Evolutionary conservation across 2,329 filamentous ascomycete genomes (phyloP), one percentile per base, ranked within the genome.

Genomic region (Ampelomyces quisqualis): DNA sequence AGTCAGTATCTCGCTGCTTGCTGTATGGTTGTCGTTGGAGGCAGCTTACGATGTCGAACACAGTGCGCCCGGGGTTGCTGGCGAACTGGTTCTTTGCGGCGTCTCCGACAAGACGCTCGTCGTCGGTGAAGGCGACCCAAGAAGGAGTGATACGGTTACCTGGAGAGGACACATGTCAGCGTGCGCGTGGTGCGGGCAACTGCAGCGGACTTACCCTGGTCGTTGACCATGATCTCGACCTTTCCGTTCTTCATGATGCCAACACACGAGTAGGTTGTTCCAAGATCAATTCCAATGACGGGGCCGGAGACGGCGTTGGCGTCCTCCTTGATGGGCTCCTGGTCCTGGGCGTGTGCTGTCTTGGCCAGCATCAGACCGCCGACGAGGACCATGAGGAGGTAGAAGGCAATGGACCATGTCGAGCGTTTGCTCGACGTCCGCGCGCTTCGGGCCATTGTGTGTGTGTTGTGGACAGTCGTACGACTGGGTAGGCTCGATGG

Each of bases 61-160:
- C 62, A 38, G 74, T 77, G 48, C 70, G 64, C 49, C 69, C 53
- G 40, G 74, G 74, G 65, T 77, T 77, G 51, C 68, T 68, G 42
- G 74, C 72, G 63, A 66, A 70, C 55, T 71, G 69, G 54, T 71
- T 71, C 67, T 71, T 72, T 38, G 70, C 70, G 65, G 93, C 89
- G 73, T 98, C 93, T 80, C 93, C 93, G 59, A 98, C 90, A 57
- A 98, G 80, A 69, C 93, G 85, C 76, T 97, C 93, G 53, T 96
- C 90, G 64, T 97, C 90, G 72, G 90, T 97, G 73, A 95, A 95
- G 65, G 89, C 90, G 69, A 95, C 90, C 74, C 93, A 95, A 53
- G 89, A 95, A 34, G 67, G 67, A 33, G 67, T 70, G 51, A 70
- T 70, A 59, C 67, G 67, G 60, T 70, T 70, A 64, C 67, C 65